These are phyloP conservation scores for Sporobolus alterniflorus DNA, from an alignment of 202 grass and related monocot genomes.

Conservation along the genomic window DNA sequence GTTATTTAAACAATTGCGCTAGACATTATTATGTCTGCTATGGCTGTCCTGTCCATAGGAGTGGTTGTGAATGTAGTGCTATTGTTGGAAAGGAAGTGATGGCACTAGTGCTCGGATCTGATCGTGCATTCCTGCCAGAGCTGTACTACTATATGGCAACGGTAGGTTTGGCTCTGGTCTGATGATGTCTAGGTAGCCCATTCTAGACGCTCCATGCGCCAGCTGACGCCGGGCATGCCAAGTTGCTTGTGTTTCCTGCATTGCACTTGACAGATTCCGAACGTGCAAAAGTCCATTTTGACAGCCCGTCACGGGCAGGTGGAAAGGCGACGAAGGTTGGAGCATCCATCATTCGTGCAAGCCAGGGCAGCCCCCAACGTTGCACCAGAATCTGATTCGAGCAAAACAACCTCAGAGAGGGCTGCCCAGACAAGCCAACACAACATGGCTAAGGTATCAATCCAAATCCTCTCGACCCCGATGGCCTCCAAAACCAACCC, in stretches of 20 bases:
- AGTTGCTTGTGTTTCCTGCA: not conserved
- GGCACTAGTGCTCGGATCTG: not conserved
- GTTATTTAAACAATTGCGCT: not conserved
- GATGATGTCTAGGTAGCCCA: no score
- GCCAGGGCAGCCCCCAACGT: not conserved
- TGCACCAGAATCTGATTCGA: conserved; percentile 44
- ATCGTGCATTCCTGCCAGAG: no score
- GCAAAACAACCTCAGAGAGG: not conserved
- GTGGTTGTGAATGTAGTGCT: not conserved
- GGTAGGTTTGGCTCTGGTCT: no score
- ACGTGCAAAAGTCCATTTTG: not conserved
- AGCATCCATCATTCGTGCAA: not conserved
- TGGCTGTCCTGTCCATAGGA: not conserved
- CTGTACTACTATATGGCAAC: no score
- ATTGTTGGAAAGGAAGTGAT: not conserved
- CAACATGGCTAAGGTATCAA: not conserved
- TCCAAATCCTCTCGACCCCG: not conserved
- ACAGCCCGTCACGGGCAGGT: not conserved
- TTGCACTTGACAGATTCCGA: not conserved
- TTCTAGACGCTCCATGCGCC: no score
- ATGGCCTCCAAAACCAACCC: not conserved
- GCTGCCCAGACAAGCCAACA: not conserved
- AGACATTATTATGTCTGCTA: not conserved
- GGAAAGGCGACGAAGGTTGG: not conserved
- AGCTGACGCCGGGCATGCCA: no score